Evolutionary conservation across 2,329 filamentous ascomycete genomes (phyloP).

Genomic region (Didymella glomerata): DNA sequence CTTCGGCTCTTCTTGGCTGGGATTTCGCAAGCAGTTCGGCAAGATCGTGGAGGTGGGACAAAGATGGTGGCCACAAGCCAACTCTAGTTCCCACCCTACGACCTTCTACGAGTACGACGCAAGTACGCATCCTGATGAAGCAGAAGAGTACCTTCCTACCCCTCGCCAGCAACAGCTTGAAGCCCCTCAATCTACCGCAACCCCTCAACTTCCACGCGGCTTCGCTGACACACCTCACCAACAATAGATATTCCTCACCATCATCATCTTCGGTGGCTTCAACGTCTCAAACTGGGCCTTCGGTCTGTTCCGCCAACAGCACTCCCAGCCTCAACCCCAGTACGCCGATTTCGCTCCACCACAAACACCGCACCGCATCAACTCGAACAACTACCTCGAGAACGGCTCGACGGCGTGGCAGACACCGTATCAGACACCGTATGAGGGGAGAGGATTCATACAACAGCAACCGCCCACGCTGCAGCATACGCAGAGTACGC

Average conservation of each 20-base stretch:
- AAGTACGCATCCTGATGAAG: not conserved
- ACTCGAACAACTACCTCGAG: conserved; percentile 33
- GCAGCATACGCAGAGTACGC: conserved; percentile 42
- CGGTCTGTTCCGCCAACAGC: conserved; percentile 60
- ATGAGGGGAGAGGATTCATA: conserved; percentile 27
- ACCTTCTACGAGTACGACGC: not conserved
- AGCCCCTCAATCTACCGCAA: not conserved
- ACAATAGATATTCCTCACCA: conserved; percentile 56
- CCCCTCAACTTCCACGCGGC: not conserved
- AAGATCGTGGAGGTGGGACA: conserved; percentile 2
- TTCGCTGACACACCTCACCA: conserved; percentile 21
- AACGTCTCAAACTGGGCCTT: conserved; percentile 68
- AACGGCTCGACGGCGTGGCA: conserved; percentile 32
- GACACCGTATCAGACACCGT: conserved; percentile 40
- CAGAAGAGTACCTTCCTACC: not conserved
- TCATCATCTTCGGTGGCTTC: conserved; percentile 61
- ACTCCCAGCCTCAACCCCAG: conserved; percentile 28
- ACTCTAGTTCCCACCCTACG: not conserved
- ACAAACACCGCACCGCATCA: conserved; percentile 44
- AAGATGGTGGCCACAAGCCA: not conserved
- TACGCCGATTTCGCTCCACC: conserved; percentile 36
- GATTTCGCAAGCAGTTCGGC: not conserved
- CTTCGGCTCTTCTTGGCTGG: not conserved
- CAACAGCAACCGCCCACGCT: conserved; percentile 34
- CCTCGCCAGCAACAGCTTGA: not conserved